Conservation (phyloP, 148 eudicot genomes). For the Suaeda aralocaspica region DNA sequence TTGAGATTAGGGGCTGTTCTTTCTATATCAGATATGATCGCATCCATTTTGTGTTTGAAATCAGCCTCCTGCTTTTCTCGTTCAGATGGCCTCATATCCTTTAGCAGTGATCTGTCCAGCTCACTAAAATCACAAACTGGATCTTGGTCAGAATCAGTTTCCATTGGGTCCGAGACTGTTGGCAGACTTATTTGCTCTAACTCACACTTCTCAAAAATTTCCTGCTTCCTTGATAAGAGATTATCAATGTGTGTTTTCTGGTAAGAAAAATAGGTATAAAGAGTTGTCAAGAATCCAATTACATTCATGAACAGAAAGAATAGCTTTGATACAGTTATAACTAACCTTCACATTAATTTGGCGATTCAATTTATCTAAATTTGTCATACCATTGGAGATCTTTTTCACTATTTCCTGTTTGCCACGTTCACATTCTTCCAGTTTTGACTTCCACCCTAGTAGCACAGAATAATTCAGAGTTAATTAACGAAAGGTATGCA, state of each 20-base stretch:
- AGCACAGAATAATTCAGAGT: conserved; percentile 5
- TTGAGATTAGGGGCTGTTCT: conserved; percentile 94
- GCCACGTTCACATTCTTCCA: conserved; percentile 82
- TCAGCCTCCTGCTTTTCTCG: conserved; percentile 85
- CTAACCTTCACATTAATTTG: conserved; percentile 78
- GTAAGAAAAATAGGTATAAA: conserved; percentile 22
- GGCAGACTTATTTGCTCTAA: conserved; percentile 79
- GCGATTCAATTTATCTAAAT: conserved; percentile 67
- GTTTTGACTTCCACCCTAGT: conserved; percentile 72
- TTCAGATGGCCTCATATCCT: conserved; percentile 65
- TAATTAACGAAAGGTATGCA: neutral
- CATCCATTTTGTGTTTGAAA: conserved; percentile 67
- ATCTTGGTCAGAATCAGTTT: conserved; percentile 47
- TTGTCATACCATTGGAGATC: conserved; percentile 81
- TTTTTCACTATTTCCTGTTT: conserved; percentile 75
- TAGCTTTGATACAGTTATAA: neutral
- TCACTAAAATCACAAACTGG: conserved; percentile 68
- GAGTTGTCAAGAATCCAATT: neutral
- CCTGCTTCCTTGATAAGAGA: conserved; percentile 66
- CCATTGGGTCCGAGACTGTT: conserved; percentile 78
- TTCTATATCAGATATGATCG: conserved; percentile 71
- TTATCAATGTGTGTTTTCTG: conserved; percentile 79
- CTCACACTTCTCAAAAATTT: conserved; percentile 79
- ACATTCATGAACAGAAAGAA: neutral
- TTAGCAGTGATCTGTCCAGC: conserved; percentile 67